These are phyloP conservation scores for Ulmus americana DNA, from an alignment of 331 rosid species.

Conservation along the genomic window DNA sequence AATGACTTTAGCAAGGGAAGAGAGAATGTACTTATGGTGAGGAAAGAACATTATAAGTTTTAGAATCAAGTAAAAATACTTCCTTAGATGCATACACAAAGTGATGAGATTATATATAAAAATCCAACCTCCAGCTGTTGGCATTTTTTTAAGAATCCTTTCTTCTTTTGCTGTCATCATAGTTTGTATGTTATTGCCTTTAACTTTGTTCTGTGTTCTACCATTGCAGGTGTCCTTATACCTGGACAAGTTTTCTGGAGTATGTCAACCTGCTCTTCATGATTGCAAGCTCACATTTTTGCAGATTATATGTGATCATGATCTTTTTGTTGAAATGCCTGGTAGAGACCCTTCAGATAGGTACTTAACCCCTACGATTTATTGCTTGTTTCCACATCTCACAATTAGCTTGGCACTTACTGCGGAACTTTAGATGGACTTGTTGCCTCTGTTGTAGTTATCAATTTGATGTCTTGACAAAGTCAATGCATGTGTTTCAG, in stretches of 20 bases:
- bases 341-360: slow-evolving; percentile 99
- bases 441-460: background rate
- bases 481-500: slow-evolving; percentile 33
- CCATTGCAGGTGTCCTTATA: slow-evolving; percentile 81
- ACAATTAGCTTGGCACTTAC: background rate
- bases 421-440: slow-evolving; percentile 3
- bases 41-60: background rate
- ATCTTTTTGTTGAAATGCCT: slow-evolving; percentile 99
- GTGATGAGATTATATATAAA: slow-evolving; percentile 1
- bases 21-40: background rate
- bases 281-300: slow-evolving; percentile 94
- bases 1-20: background rate
- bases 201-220: slow-evolving; percentile 13
- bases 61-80: background rate
- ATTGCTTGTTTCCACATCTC: background rate
- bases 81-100: background rate
- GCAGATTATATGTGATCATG: slow-evolving; percentile 90
- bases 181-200: slow-evolving; percentile 1
- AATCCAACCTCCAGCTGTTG: slow-evolving; percentile 5
- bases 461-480: slow-evolving; percentile 18
- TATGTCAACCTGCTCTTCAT: slow-evolving; percentile 86
- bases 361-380: slow-evolving; percentile 28
- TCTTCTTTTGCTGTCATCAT: background rate
- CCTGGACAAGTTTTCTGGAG: slow-evolving; percentile 93
- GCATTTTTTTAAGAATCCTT: slow-evolving; percentile 1